A percentile compares a stretch with the other conserved stretches of the same genome.
These are phyloP conservation scores for Candolleomyces eurysporus DNA, from an alignment of 768 basidiomycete genomes.

Conservation along the genomic window DNA sequence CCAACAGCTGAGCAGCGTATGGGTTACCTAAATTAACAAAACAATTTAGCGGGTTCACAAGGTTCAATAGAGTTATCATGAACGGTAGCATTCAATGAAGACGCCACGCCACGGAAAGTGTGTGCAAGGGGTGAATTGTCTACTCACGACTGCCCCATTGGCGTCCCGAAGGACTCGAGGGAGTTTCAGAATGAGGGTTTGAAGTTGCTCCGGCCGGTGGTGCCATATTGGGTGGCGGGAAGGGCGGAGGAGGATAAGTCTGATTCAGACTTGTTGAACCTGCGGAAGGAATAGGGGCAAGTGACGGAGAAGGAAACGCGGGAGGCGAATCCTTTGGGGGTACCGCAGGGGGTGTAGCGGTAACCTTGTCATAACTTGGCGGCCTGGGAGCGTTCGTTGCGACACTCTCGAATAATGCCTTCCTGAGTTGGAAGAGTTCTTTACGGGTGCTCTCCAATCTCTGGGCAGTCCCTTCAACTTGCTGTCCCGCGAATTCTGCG, in stretches of 20 bases:
- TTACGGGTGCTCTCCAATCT: conserved; percentile 23
- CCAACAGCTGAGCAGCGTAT: too few species aligned
- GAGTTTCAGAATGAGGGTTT: too few species aligned
- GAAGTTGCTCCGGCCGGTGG: too few species aligned
- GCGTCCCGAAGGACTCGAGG: background rate
- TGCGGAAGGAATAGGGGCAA: background rate
- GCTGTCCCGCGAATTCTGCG: conserved; percentile 26
- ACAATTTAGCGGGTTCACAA: too few species aligned
- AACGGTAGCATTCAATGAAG: too few species aligned
- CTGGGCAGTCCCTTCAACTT: conserved; percentile 24
- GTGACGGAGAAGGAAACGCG: background rate
- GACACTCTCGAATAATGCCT: conserved; percentile 33
- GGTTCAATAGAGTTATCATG: too few species aligned
- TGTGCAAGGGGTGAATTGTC: background rate
- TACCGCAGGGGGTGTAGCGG: background rate
- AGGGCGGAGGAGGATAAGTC: background rate
- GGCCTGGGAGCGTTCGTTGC: conserved; percentile 26
- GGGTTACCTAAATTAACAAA: too few species aligned
- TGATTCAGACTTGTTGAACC: background rate
- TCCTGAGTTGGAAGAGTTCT: conserved; percentile 29
- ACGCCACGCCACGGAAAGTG: background rate
- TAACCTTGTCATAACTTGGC: conserved; percentile 26
- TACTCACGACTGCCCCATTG: conserved; percentile 8
- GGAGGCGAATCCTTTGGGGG: conserved; percentile 3
- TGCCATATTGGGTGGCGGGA: background rate